These are phyloP conservation scores for Blastocystis sp. DNA, from an alignment of 352 stramenopile species.

Conservation along the genomic window DNA sequence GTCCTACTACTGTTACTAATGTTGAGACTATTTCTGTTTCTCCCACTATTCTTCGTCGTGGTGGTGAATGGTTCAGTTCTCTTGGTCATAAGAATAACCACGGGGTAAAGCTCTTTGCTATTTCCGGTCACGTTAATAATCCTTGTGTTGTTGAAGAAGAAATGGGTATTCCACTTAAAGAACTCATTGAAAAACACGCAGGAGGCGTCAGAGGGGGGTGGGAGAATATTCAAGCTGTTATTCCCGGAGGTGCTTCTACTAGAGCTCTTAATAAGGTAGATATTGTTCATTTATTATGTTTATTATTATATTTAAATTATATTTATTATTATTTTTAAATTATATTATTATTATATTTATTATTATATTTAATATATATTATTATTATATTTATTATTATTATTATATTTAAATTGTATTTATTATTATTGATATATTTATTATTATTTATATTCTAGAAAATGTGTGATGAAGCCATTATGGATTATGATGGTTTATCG, in stretches of 20 bases:
- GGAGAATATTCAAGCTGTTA: slow-evolving; percentile 92
- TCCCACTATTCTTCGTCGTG: slow-evolving; percentile 86
- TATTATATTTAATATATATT: no score
- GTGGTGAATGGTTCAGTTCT: slow-evolving; percentile 76
- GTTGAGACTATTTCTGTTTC: slow-evolving; percentile 92
- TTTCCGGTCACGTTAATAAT: slow-evolving; percentile 98
- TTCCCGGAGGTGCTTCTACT: slow-evolving; percentile 65
- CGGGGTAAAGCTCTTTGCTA: slow-evolving; percentile 95
- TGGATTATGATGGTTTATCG: slow-evolving; percentile 98
- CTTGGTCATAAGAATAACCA: slow-evolving; percentile 93
- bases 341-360: no score
- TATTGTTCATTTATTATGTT: no score
- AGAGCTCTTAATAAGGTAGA: slow-evolving; percentile 45
- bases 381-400: no score
- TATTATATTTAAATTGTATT: no score
- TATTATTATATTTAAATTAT: no score
- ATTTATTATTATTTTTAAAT: no score
- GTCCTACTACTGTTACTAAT: slow-evolving; percentile 95
- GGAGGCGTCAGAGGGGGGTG: slow-evolving; percentile 89
- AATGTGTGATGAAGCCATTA: slow-evolving; percentile 81
- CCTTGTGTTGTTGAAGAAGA: slow-evolving; percentile 89
- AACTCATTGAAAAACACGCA: slow-evolving; percentile 95
- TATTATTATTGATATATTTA: no score
- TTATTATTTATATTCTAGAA: no score
- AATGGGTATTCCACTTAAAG: slow-evolving; percentile 87